These are phyloP conservation scores for Xylariales sp. DNA, from an alignment of 2,329 filamentous ascomycete species.

Conservation along the genomic window DNA sequence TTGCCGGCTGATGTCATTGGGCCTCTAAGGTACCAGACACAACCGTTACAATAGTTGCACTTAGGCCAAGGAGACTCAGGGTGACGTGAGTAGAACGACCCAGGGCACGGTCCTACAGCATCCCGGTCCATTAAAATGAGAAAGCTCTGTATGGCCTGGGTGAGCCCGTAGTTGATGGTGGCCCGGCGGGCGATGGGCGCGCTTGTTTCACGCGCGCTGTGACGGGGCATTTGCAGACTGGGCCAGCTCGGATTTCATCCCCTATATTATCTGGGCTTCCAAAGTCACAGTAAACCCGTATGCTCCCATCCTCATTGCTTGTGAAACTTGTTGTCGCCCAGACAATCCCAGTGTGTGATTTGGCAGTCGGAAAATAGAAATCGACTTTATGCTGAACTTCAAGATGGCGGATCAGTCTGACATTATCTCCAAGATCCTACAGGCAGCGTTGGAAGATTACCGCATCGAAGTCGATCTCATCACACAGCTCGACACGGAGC, in stretches of 20 bases:
- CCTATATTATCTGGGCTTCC: neutral
- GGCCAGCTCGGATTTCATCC: neutral
- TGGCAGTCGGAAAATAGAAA: neutral
- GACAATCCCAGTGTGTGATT: neutral
- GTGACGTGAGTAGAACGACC: no score
- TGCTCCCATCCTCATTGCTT: neutral
- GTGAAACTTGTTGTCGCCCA: neutral
- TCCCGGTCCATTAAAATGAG: no score
- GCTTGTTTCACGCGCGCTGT: no score
- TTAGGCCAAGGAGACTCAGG: no score
- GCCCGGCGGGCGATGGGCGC: no score
- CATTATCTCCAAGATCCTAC: neutral
- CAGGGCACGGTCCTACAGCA: no score
- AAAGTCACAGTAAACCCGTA: neutral
- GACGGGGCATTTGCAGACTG: neutral
- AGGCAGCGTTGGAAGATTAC: constrained; percentile 4
- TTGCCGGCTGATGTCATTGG: no score
- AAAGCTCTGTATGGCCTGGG: no score
- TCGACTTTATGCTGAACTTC: neutral
- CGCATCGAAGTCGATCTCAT: neutral
- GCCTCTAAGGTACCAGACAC: no score
- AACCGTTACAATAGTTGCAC: no score
- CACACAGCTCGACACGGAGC: neutral
- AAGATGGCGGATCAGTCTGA: neutral
- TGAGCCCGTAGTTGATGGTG: no score